A percentile compares a stretch with the other conserved stretches of the same genome.
These are phyloP conservation scores for Limonium bicolor DNA, from an alignment of 148 eudicot species.

Conservation along the genomic window DNA sequence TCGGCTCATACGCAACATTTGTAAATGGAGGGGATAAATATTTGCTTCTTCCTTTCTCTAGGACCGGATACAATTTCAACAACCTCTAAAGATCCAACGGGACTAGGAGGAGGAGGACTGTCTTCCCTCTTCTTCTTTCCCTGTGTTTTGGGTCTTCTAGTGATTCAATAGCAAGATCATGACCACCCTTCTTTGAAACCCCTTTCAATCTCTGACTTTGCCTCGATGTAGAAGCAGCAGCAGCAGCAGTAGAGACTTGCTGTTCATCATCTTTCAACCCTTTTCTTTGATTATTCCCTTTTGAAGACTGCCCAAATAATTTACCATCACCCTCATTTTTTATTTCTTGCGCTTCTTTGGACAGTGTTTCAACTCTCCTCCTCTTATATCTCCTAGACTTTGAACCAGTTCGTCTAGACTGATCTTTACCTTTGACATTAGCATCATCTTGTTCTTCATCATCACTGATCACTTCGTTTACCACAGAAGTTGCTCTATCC, in stretches of 20 bases:
- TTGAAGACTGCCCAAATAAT: background rate
- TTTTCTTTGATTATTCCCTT: constrained; percentile 6
- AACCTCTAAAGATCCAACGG: constrained; percentile 14
- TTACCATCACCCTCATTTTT: background rate
- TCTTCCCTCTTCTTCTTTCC: constrained; percentile 5
- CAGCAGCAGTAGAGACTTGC: too few relatives aligned
- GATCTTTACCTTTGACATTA: constrained; percentile 7
- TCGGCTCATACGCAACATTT: constrained; percentile 7
- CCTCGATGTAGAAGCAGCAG: too few relatives aligned
- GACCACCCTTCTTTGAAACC: background rate
- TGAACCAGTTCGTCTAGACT: constrained; percentile 3
- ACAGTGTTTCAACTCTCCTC: constrained; percentile 13
- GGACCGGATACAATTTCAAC: constrained; percentile 14
- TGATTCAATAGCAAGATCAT: background rate
- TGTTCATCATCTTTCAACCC: too few relatives aligned
- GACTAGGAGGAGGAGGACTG: background rate
- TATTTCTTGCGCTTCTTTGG: background rate
- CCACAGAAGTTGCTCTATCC: too few relatives aligned
- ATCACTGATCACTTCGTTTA: too few relatives aligned
- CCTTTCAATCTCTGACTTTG: constrained; percentile 14
- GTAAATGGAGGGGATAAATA: constrained; percentile 69
- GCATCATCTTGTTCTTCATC: too few relatives aligned
- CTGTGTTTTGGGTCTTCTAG: too few relatives aligned
- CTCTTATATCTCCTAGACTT: constrained; percentile 14
- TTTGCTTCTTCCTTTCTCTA: constrained; percentile 62